These are phyloP conservation scores for Astragalus membranaceus DNA, from an alignment of 306 rosid species.

Conservation along the genomic window DNA sequence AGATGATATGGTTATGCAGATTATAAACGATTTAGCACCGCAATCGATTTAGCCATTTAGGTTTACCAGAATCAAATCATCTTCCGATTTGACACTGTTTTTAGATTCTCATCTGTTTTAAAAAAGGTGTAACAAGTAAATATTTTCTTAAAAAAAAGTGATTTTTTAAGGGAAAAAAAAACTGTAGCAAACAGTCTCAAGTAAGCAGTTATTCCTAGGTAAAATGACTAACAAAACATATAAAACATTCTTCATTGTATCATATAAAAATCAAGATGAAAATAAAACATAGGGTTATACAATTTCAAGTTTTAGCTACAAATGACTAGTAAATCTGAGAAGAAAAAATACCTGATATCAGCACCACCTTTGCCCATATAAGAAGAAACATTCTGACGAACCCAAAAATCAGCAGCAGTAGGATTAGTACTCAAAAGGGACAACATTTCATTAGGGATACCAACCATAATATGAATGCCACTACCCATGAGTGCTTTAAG, in stretches of 20 bases:
- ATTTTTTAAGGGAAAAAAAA: not conserved
- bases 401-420: conserved; percentile 70
- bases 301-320: not conserved
- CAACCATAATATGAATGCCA: conserved; percentile 81
- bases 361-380: conserved; percentile 65
- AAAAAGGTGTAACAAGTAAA: no score
- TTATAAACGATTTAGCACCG: no score
- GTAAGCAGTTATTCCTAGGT: not conserved
- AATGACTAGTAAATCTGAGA: not conserved
- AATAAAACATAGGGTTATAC: not conserved
- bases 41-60: no score
- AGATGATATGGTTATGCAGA: not conserved
- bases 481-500: conserved; percentile 57
- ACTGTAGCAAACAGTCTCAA: not conserved
- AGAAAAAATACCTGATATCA: conserved; percentile 60
- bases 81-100: no score
- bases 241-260: not conserved
- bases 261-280: not conserved
- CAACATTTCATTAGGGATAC: conserved; percentile 84
- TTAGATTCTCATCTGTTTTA: no score
- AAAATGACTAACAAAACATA: not conserved
- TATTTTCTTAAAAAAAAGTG: not conserved
- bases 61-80: no score
- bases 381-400: conserved; percentile 66
- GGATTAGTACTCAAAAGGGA: conserved; percentile 55